Evolutionary conservation across 2,329 filamentous ascomycete species (phyloP), one percentile per base, ranked within the genome.

Genomic region (Beauveria pseudobassiana): DNA sequence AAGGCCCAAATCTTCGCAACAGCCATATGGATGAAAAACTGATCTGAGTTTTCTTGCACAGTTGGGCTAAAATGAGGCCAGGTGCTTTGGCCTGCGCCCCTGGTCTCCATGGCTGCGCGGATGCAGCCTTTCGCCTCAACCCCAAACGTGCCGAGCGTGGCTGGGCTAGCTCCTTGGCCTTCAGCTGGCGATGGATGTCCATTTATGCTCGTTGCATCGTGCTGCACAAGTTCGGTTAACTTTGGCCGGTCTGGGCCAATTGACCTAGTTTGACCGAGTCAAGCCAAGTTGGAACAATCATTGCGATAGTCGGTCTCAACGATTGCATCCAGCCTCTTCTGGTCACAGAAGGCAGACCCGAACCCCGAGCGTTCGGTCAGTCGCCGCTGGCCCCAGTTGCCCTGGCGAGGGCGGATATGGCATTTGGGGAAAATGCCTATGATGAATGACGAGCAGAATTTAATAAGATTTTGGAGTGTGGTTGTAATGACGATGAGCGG

Each of bases 61-160:
- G 43, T 60, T 60, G 42, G 58, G 40, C 58, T 53, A 40, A 48
- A 54, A 60, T 53, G 58, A 60, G 53, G 26, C 42, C 26, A 22
- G 30, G 50, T 60, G 50, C 58, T 53, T 46, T 38, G 58, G 58
- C 58, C 58, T 16, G 46, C 40, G 38, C 50, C 58, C 58, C 58
- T 38, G 12, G 38, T 42, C 38, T 60, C 40, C 42, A 42, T 53
- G 34, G 24, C 56, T 14, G 34, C 22, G 30, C 45, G 30, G 56
- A 20, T 28, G 12, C 28, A 10, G 24, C 43, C 20, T 34, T 26
- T 45, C n/a, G 42, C 20, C 28, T 60, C 38, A 38, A 45, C 14
- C 42, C 49, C 43, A 61, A 49, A 38, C 34, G 34, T 38, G 34
- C 34, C 34, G 34, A 38, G 34, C 10, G 43, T 50, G 59, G 58